Percentiles rank a stretch among this genome's conserved stretches.
These are phyloP conservation scores for Pontederia crassipes DNA, from an alignment of 176 grass and related monocot species.

Conservation along the genomic window DNA sequence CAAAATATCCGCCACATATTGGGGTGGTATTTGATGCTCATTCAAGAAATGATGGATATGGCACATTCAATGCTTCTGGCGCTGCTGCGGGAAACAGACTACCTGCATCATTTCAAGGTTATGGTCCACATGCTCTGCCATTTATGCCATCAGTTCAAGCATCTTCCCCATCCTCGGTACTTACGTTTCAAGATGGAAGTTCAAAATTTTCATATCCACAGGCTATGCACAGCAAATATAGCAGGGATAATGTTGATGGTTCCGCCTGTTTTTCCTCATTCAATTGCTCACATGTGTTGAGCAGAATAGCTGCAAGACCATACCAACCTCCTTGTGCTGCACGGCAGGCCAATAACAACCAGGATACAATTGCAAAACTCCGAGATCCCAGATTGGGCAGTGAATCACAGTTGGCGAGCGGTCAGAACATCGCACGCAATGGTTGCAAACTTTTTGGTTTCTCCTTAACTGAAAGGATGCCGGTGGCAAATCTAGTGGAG, in stretches of 20 bases:
- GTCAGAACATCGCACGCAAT: conserved; percentile 15
- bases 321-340: conserved; percentile 7
- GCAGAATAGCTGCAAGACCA: conserved; percentile 8
- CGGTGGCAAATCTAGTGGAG: conserved; percentile 22
- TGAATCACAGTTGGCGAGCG: conserved; percentile 10
- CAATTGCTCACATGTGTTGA: conserved; percentile 17
- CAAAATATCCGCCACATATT: conserved; percentile 25
- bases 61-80: conserved; percentile 16
- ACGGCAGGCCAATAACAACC: conserved; percentile 8
- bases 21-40: conserved; percentile 26
- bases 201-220: conserved; percentile 14
- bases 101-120: conserved; percentile 26
- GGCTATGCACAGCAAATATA: not conserved
- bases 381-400: not conserved
- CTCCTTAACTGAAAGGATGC: conserved; percentile 33
- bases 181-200: conserved; percentile 38
- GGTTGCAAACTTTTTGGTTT: conserved; percentile 68
- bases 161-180: conserved; percentile 51
- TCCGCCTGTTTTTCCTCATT: conserved; percentile 5
- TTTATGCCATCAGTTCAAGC: conserved; percentile 24
- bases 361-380: not conserved
- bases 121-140: conserved; percentile 16
- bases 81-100: conserved; percentile 28
- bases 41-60: conserved; percentile 26
- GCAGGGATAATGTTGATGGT: conserved; percentile 23